Conservation (phyloP, 805 yeast genomes). For the Myxozyma monticola region DNA sequence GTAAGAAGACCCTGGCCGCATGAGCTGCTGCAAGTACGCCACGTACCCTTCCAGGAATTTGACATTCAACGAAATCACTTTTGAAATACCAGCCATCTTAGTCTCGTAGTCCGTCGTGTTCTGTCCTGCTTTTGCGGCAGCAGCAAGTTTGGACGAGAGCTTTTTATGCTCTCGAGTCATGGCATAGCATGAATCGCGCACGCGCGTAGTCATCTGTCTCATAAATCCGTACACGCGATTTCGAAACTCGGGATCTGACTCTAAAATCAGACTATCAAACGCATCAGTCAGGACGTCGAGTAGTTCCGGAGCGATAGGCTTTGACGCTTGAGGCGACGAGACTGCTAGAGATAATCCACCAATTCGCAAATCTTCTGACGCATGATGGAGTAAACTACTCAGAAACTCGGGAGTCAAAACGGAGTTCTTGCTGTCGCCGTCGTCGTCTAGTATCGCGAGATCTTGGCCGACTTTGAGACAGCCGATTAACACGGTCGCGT, state of each 20-base stretch:
- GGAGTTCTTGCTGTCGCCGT: slow-evolving; percentile 43
- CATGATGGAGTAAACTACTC: slow-evolving; percentile 48
- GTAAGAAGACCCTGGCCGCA: slow-evolving; percentile 60
- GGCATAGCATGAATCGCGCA: slow-evolving; percentile 68
- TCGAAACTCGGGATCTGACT: slow-evolving; percentile 65
- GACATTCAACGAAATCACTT: slow-evolving; percentile 25
- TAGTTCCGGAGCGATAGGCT: slow-evolving; percentile 50
- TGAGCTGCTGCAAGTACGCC: slow-evolving; percentile 41
- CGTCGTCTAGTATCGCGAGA: slow-evolving; percentile 52
- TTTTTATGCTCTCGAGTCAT: slow-evolving; percentile 53
- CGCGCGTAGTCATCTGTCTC: slow-evolving; percentile 60
- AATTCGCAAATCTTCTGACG: slow-evolving; percentile 47
- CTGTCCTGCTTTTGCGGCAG: slow-evolving; percentile 9
- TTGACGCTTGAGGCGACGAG: slow-evolving; percentile 61
- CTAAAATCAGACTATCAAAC: slow-evolving; percentile 58
- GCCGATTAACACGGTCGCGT: slow-evolving; percentile 50
- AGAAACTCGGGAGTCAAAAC: slow-evolving; percentile 42
- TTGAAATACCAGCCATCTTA: not conserved
- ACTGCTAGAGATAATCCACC: slow-evolving; percentile 62
- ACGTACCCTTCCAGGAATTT: slow-evolving; percentile 48
- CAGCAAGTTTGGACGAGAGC: slow-evolving; percentile 38
- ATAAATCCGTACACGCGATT: slow-evolving; percentile 63
- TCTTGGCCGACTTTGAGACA: slow-evolving; percentile 66
- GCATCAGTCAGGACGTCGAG: slow-evolving; percentile 48
- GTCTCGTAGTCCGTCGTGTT: slow-evolving; percentile 1